A percentile compares a stretch with the other conserved stretches of the same genome.
Conservation (phyloP, 2,329 filamentous ascomycete species). For the Byssoonygena ceratinophila region DNA sequence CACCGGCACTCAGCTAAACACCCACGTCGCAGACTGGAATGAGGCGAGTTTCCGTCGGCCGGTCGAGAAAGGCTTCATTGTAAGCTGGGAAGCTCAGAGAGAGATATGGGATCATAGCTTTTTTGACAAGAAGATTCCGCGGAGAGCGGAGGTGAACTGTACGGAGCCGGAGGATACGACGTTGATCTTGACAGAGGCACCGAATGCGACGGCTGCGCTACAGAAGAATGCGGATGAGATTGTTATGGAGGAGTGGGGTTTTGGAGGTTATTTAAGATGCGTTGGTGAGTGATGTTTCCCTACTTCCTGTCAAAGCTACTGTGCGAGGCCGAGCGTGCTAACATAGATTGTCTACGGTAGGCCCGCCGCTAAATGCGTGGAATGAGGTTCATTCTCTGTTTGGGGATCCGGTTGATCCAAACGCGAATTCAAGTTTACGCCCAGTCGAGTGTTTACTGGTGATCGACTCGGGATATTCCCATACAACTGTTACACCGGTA, state of each 20-base stretch:
- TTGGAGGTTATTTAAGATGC: constrained; percentile 70
- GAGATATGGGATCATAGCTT: constrained; percentile 92
- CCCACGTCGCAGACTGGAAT: constrained; percentile 74
- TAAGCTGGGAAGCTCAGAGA: constrained; percentile 93
- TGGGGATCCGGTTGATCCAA: constrained; percentile 43
- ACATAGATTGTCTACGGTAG: constrained; percentile 37
- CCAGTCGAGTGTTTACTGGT: constrained; percentile 76
- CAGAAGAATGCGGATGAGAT: constrained; percentile 92
- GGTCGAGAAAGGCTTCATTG: constrained; percentile 86
- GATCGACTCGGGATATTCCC: constrained; percentile 84
- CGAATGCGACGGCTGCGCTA: constrained; percentile 67
- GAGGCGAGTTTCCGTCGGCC: constrained; percentile 79
- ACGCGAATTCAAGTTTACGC: constrained; percentile 31
- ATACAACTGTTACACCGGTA: constrained; percentile 81
- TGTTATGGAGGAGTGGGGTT: constrained; percentile 94
- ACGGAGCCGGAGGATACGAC: constrained; percentile 67
- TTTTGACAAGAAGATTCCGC: constrained; percentile 56
- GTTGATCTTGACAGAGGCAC: constrained; percentile 72
- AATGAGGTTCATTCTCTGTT: constrained; percentile 64
- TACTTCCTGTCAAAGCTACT: background rate
- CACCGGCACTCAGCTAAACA: constrained; percentile 61
- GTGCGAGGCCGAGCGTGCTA: background rate
- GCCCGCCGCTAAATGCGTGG: constrained; percentile 67
- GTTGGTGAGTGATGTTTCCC: constrained; percentile 45
- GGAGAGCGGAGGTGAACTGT: constrained; percentile 36